Conservation (phyloP, 495 filamentous ascomycete genomes). For the Hypomontagnella monticulosa region DNA sequence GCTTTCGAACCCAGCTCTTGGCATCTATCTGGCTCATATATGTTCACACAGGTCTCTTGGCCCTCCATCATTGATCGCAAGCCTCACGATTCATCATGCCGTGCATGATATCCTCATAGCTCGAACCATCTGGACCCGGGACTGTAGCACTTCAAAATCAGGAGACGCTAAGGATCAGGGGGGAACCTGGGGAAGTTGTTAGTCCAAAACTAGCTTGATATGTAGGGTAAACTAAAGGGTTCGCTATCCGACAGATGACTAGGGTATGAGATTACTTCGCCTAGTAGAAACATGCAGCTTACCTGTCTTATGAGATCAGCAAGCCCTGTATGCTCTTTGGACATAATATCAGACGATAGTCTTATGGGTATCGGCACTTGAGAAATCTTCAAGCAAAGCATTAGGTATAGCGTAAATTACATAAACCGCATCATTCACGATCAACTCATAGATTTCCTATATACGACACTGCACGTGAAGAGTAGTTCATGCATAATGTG, state of each 20-base stretch:
- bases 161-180: conserved; percentile 15
- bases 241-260: conserved; percentile 1
- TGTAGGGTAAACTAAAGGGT: conserved; percentile 2
- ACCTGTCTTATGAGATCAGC: not conserved
- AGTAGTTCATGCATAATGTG: conserved; percentile 15
- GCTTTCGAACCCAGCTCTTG: not conserved
- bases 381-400: too few species aligned
- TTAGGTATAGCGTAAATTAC: not conserved
- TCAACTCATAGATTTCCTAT: not conserved
- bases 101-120: conserved; percentile 9
- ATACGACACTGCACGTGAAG: conserved; percentile 10
- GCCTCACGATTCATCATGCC: conserved; percentile 6
- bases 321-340: too few species aligned
- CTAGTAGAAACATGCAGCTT: conserved; percentile 1
- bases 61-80: not conserved
- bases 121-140: conserved; percentile 1
- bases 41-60: not conserved
- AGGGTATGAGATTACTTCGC: conserved; percentile 15
- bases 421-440: not conserved
- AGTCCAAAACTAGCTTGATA: conserved; percentile 17
- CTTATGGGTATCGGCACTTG: too few species aligned
- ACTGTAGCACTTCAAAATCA: not conserved
- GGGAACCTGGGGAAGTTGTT: conserved; percentile 23
- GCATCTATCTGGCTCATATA: not conserved
- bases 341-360: too few species aligned